phyloP scores from a whole-genome alignment of 805 yeast species.

The Yamadazyma akitaensis region DNA sequence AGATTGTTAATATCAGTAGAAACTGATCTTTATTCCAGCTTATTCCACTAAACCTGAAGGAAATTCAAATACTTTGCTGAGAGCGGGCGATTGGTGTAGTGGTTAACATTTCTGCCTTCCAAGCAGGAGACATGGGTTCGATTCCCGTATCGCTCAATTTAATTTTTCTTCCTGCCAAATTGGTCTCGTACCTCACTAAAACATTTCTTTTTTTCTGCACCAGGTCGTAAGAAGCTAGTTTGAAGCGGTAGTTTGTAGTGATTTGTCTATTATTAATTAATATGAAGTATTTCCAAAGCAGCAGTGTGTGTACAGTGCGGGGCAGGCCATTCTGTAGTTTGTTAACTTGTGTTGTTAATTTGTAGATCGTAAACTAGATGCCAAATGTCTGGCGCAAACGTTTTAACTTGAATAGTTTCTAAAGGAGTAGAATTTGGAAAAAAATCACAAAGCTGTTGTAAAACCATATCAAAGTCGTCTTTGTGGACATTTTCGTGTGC shows the following conservation, averaged over 20 bases:
- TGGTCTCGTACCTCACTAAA: not conserved
- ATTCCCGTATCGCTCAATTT: constrained; percentile 78
- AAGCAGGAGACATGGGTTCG: constrained; percentile 93
- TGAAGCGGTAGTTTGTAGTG: not conserved
- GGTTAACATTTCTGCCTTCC: constrained; percentile 92
- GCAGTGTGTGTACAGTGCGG: too few species aligned
- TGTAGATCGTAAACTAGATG: constrained; percentile 52
- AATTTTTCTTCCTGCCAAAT: constrained; percentile 13
- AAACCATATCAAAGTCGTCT: constrained; percentile 35
- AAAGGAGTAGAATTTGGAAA: constrained; percentile 4
- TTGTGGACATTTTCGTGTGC: constrained; percentile 72
- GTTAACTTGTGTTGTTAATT: not conserved
- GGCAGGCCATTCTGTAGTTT: too few species aligned
- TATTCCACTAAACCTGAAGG: too few species aligned
- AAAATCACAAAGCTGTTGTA: constrained; percentile 5
- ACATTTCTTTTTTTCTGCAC: not conserved
- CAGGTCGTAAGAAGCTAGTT: not conserved
- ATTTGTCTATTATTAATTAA: not conserved
- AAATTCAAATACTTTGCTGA: not conserved
- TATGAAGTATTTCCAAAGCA: too few species aligned
- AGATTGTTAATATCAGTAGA: too few species aligned
- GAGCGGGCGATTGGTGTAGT: constrained; percentile 80
- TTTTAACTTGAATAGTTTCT: constrained; percentile 52
- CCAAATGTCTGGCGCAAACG: constrained; percentile 86
- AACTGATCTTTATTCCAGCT: too few species aligned